Conservation (phyloP, 805 yeast species). For the Clavispora fructus region DNA sequence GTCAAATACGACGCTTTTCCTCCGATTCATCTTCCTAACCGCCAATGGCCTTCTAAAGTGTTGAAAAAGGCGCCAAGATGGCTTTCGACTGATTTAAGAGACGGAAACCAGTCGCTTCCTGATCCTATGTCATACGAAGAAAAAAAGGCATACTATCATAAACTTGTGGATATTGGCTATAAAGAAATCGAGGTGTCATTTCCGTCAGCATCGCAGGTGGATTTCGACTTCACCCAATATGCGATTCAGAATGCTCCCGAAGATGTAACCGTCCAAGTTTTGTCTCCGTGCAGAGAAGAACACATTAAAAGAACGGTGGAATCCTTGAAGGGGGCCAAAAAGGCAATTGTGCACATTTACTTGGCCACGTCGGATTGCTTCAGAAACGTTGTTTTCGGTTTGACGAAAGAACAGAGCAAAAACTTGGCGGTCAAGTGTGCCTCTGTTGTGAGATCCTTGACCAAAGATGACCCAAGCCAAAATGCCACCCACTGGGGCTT, state of each 20-base stretch:
- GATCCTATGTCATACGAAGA: slow-evolving; percentile 85
- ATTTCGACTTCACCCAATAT: slow-evolving; percentile 73
- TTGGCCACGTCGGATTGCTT: slow-evolving; percentile 73
- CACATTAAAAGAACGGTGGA: slow-evolving; percentile 69
- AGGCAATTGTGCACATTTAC: slow-evolving; percentile 71
- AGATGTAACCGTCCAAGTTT: slow-evolving; percentile 72
- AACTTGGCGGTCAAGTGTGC: slow-evolving; percentile 61
- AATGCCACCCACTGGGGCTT: slow-evolving; percentile 61
- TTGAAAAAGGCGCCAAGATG: slow-evolving; percentile 68
- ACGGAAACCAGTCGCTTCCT: slow-evolving; percentile 80
- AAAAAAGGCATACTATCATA: slow-evolving; percentile 63
- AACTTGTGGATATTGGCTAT: slow-evolving; percentile 67
- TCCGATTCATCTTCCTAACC: slow-evolving; percentile 50
- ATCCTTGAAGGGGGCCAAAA: slow-evolving; percentile 66
- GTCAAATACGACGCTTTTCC: slow-evolving; percentile 56
- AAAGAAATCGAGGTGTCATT: slow-evolving; percentile 82
- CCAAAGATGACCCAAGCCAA: slow-evolving; percentile 59
- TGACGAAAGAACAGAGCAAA: slow-evolving; percentile 54
- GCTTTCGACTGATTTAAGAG: slow-evolving; percentile 79
- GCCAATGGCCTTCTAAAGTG: slow-evolving; percentile 65
- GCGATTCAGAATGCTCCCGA: slow-evolving; percentile 71
- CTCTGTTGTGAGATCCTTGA: slow-evolving; percentile 55
- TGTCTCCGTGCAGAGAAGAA: slow-evolving; percentile 72
- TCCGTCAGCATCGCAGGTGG: slow-evolving; percentile 76
- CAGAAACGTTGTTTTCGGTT: slow-evolving; percentile 64